Evolutionary conservation across 2,329 filamentous ascomycete species (phyloP), one percentile per base, ranked within the genome.

Genomic region (Cercospora sp.): DNA sequence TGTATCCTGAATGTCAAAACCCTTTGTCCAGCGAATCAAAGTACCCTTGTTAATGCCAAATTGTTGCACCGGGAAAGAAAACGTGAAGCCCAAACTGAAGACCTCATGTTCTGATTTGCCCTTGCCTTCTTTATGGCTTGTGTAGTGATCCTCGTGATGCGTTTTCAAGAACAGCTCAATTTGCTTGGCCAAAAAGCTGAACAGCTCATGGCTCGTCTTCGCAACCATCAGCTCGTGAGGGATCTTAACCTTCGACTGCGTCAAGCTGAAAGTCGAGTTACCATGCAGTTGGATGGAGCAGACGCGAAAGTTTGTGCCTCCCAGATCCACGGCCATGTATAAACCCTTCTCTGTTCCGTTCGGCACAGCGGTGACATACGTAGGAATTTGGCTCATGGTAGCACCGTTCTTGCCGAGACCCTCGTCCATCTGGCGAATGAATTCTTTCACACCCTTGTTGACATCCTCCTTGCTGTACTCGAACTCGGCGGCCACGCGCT

Each of bases 261-360:
- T 96, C 75, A 98, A 88, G 80, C 92, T 92, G 85, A 97, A 98
- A 66, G 93, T 97, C 75, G 91, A 94, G 82, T 98, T 93, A 77
- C 95, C 95, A 79, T 97, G 94, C 69, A 99, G 86, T 74, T 92
- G 88, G 77, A 99, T 91, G 53, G 94, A 97, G 84, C 95, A 99
- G 77, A 99, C 95, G 75, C 95, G 91, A 82, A 98, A 97, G 83
- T 99, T 99, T 72, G 95, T 99, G 75, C 95, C 95, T 70, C 95
- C 95, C n/a, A 99, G 87, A 78, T 99, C 95, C 72, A 99, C 94
- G 45, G 95, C 94, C 78, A 99, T 89, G 82, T 97, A 99, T 45
- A 97, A 85, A 59, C 95, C 95, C 93, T 97, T 97, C 83, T 99
- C 95, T 3, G 94, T 97, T 75, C 95, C 95, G 86, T 98, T 95